Conservation (phyloP, 371 early-diverging fungal species). For the Mortierella sp. region DNA sequence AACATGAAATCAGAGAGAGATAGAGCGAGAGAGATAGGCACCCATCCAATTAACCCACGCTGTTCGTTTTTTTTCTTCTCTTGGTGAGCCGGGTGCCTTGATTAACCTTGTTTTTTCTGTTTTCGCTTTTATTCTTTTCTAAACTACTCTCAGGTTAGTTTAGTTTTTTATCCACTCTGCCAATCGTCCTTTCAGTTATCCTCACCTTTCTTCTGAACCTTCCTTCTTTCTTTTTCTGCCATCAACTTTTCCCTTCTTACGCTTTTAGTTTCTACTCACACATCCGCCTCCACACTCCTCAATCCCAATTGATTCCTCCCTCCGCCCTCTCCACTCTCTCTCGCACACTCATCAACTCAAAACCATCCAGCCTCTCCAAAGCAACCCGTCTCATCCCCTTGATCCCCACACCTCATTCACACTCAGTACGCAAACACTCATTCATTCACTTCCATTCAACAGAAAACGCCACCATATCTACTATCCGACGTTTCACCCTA, state of each 20-base stretch:
- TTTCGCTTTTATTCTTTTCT: not conserved
- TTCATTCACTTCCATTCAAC: not conserved
- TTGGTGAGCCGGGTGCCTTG: not conserved
- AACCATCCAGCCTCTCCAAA: not conserved
- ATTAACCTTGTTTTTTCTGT: not conserved
- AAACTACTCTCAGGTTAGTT: not conserved
- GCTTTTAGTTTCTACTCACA: conserved; percentile 1
- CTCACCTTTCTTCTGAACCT: too few relatives aligned
- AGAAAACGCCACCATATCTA: not conserved
- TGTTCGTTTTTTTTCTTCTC: not conserved
- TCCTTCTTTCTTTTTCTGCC: not conserved
- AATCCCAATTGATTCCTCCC: not conserved
- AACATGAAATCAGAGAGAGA: too few relatives aligned
- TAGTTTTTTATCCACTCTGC: not conserved
- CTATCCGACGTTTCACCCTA: not conserved
- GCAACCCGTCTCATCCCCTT: not conserved
- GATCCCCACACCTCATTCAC: not conserved
- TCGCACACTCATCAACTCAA: not conserved
- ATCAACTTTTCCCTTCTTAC: not conserved
- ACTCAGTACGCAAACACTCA: not conserved
- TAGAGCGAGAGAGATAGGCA: too few relatives aligned
- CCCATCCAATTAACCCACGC: not conserved
- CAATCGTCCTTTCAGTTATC: not conserved
- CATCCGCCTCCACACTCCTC: not conserved
- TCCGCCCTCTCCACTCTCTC: not conserved